These are phyloP conservation scores for Epithemia pelagica DNA, from an alignment of 108 stramenopile species.

Conservation along the genomic window DNA sequence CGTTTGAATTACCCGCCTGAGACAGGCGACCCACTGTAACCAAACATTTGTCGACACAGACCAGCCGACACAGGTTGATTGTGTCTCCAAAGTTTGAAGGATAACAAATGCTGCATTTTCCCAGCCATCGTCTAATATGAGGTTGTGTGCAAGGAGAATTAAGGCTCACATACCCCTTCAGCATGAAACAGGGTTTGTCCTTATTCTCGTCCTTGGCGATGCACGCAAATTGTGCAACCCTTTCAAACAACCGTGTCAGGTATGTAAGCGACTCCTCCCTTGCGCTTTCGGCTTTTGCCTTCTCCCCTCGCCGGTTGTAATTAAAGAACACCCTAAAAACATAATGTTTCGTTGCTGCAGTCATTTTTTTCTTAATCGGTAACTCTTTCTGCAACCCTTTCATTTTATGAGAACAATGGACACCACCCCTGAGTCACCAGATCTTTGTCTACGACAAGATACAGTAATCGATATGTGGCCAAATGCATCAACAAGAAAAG, in stretches of 20 bases:
- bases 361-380: constrained; percentile 8
- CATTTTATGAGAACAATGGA: constrained; percentile 1
- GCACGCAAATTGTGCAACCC: constrained; percentile 6
- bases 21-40: constrained; percentile 9
- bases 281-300: constrained; percentile 5
- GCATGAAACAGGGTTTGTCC: constrained; percentile 10
- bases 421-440: too few species aligned
- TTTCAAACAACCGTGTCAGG: constrained; percentile 12
- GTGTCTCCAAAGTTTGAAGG: constrained; percentile 11
- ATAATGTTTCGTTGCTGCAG: constrained; percentile 6
- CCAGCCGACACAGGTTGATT: too few species aligned
- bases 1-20: constrained; percentile 9
- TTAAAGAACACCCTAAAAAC: constrained; percentile 7
- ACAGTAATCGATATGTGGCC: too few species aligned
- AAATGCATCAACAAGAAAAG: too few species aligned
- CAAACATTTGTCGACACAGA: too few species aligned
- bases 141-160: constrained; percentile 6
- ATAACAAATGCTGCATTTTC: constrained; percentile 11
- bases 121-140: constrained; percentile 10
- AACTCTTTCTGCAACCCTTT: background rate
- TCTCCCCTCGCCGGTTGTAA: constrained; percentile 6
- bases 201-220: constrained; percentile 7
- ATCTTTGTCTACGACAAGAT: too few species aligned
- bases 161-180: constrained; percentile 10
- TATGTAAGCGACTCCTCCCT: constrained; percentile 12